Conservation (phyloP, 306 rosid genomes). For the Trifolium dubium region DNA sequence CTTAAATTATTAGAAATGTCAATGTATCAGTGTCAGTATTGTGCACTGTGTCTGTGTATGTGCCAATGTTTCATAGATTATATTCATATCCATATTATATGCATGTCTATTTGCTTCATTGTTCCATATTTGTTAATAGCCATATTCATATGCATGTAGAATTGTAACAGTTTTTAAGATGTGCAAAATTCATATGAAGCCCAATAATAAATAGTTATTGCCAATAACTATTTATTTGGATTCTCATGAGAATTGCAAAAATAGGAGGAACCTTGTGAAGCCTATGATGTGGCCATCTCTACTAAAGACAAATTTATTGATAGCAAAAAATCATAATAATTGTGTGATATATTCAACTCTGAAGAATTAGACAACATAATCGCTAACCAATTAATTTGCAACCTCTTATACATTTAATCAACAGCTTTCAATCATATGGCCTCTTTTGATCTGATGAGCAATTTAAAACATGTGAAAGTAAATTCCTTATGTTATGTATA, state of each 20-base stretch:
- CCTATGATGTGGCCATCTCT: not conserved
- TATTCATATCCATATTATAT: constrained; percentile 17
- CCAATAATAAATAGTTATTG: no score
- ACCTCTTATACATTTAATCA: not conserved
- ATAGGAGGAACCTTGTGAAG: not conserved
- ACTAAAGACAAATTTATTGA: not conserved
- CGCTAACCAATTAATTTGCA: constrained; percentile 1
- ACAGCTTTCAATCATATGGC: not conserved
- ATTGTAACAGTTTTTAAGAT: constrained; percentile 11
- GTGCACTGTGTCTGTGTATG: not conserved
- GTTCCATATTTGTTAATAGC: not conserved
- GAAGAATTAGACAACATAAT: not conserved
- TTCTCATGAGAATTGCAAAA: constrained; percentile 7
- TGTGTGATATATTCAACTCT: not conserved
- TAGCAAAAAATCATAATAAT: no score
- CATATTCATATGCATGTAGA: constrained; percentile 27
- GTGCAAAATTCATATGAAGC: constrained; percentile 21
- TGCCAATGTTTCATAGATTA: not conserved
- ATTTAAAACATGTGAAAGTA: constrained; percentile 1
- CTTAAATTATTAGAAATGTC: not conserved
- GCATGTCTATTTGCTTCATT: constrained; percentile 17
- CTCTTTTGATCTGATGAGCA: not conserved
- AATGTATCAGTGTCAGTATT: not conserved
- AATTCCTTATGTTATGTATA: not conserved
- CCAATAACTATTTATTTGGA: constrained; percentile 24